Evolutionary conservation across 2,329 filamentous ascomycete genomes (phyloP).

Genomic region (Trichoderma sp.): DNA sequence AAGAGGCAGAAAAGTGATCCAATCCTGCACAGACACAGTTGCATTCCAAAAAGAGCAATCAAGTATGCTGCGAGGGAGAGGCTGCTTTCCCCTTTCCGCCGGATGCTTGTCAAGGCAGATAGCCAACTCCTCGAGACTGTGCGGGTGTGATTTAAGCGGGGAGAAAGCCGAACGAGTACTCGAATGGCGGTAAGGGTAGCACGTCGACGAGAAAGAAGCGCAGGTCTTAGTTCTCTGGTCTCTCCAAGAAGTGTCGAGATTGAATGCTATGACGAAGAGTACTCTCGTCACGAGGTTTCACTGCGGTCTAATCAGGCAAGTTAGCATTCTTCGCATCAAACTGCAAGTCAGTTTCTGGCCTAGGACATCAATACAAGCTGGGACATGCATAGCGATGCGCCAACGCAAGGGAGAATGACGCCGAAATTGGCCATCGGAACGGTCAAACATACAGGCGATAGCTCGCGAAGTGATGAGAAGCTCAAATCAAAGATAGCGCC

Average conservation of each 20-base stretch:
- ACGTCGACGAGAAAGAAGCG: neutral
- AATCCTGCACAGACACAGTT: constrained; percentile 42
- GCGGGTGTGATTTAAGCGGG: neutral
- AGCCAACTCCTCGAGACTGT: neutral
- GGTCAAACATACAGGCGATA: constrained; percentile 23
- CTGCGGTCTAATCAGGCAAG: constrained; percentile 1
- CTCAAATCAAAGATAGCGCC: constrained; percentile 25
- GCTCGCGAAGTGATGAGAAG: constrained; percentile 1
- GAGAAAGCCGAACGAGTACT: neutral
- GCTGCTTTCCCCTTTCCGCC: constrained; percentile 32
- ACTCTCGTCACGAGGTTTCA: constrained; percentile 8
- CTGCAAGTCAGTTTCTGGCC: neutral
- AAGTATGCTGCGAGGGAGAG: constrained; percentile 26
- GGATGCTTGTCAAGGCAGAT: constrained; percentile 28
- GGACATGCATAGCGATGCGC: constrained; percentile 19
- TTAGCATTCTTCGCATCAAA: constrained; percentile 25
- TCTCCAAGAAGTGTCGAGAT: neutral
- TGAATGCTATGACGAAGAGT: neutral
- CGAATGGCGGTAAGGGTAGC: neutral
- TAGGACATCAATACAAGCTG: constrained; percentile 12
- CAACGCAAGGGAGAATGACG: constrained; percentile 24
- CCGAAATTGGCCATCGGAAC: constrained; percentile 24
- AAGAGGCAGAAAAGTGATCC: constrained; percentile 37
- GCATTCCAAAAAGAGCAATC: constrained; percentile 41
- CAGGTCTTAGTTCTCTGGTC: neutral